Base-by-base conservation (phyloP, 192 early-diverging fungal genomes). In the Spizellomyces sp. region DNA sequence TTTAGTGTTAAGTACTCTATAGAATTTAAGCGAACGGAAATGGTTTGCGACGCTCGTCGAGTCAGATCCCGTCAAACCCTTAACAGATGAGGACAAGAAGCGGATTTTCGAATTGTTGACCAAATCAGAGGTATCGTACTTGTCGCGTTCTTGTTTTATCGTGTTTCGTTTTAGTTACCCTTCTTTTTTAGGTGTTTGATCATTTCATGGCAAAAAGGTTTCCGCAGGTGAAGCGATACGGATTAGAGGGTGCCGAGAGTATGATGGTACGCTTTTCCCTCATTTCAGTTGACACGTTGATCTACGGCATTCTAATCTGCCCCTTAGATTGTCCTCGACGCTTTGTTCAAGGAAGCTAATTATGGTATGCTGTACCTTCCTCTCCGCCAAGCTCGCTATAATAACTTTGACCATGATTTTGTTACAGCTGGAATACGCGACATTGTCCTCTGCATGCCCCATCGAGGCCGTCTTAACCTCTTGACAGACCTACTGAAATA, bases 171-270 rank as follows among this genome's bases (percentile, higher is more conserved):
- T 9, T 66, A 74, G 47, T 14, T 41, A 17, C 21, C 12, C 36
- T 12, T 19, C 12, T 36, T n/a, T 8, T 41, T 14, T 54, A 94
- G 88, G 83, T 87, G 22, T 98, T 98, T 86, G 96, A 98, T 80
- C 95, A 95, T 71, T 98, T 96, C 78, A 96, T 98, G 93, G 92
- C 92, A 59, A 97, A 96, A 70, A 93, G 92, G 77, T 98, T 98
- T 79, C 93, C 94, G 15, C 90, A 95, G 70, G 90, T 98, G 62
- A 97, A 97, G 82, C 89, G 96, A 12, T 98, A 98, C 73, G 96
- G 96, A 9, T 75, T 98, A 17, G 96, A 98, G 77, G 96, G 96
- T 27, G 94, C 93, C 42, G 96, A 98, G 78, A 93, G 91, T 67
- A 96, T 96, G 87, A 96, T 97, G 88, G 27, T 36, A 36, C 27